These are phyloP conservation scores for Penstemon barbatus DNA, from an alignment of 257 asterid genomes.

Conservation along the genomic window DNA sequence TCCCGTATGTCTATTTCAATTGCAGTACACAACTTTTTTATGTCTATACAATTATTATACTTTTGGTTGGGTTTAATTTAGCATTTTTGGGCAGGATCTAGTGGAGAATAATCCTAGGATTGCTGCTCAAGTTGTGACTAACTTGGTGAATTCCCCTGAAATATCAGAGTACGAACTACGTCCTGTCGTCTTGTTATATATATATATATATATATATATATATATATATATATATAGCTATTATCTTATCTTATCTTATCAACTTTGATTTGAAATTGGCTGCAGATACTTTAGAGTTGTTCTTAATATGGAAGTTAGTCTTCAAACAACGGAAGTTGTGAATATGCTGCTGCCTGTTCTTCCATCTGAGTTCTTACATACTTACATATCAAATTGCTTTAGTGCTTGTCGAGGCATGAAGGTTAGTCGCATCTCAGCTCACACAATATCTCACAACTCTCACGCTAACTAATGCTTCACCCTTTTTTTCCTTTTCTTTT, in stretches of 20 bases:
- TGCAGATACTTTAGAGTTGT: slow-evolving; percentile 89
- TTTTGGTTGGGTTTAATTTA: not conserved
- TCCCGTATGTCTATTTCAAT: slow-evolving; percentile 87
- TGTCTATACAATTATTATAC: too few species aligned
- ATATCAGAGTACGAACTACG: slow-evolving; percentile 67
- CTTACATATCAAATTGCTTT: slow-evolving; percentile 89
- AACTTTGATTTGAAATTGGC: slow-evolving; percentile 7
- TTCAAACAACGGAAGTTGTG: slow-evolving; percentile 99
- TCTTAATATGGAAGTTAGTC: slow-evolving; percentile 99
- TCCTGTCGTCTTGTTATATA: too few species aligned
- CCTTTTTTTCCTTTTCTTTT: slow-evolving; percentile 16
- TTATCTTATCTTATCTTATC: not conserved
- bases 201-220: too few species aligned
- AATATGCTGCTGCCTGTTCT: slow-evolving; percentile 93
- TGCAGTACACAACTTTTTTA: too few species aligned
- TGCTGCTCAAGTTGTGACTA: slow-evolving; percentile 92
- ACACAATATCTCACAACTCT: too few species aligned
- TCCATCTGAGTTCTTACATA: slow-evolving; percentile 91
- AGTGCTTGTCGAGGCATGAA: slow-evolving; percentile 91
- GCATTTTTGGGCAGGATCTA: slow-evolving; percentile 58
- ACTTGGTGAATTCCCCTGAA: slow-evolving; percentile 94
- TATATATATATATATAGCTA: not conserved
- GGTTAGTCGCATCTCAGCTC: slow-evolving; percentile 43
- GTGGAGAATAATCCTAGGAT: slow-evolving; percentile 96
- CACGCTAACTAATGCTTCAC: not conserved